phyloP scores from a whole-genome alignment of 1,284 basidiomycete genomes.

The Trichosporon sp. region DNA sequence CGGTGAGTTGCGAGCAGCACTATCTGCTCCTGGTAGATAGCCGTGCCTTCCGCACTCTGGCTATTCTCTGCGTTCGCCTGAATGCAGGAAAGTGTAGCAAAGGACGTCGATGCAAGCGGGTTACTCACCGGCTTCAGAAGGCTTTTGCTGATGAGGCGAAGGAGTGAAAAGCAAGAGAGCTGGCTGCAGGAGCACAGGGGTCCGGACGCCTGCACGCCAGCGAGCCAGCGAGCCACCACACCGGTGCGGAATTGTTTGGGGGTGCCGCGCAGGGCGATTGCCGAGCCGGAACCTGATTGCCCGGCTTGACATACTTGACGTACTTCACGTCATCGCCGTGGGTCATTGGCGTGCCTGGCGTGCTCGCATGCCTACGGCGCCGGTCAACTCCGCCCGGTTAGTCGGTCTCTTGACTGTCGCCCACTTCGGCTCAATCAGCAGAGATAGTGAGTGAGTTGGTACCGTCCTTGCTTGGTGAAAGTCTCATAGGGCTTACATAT shows the following conservation, averaged over 20 bases:
- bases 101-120: too few relatives aligned
- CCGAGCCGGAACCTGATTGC: slow-evolving; percentile 1
- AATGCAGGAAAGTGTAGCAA: too few relatives aligned
- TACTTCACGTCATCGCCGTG: neutral
- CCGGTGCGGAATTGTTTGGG: neutral
- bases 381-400: neutral
- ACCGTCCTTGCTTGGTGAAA: neutral
- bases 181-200: too few relatives aligned
- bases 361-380: neutral
- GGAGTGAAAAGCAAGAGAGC: too few relatives aligned
- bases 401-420: neutral
- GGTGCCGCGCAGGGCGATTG: neutral
- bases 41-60: too few relatives aligned
- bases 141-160: too few relatives aligned
- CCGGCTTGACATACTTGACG: too few relatives aligned
- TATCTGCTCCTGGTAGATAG: too few relatives aligned
- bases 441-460: neutral
- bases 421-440: neutral
- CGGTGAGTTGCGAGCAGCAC: neutral
- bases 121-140: neutral
- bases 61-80: too few relatives aligned
- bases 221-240: neutral
- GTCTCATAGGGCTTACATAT: too few relatives aligned
- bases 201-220: too few relatives aligned
- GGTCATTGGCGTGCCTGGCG: neutral